Percentiles rank a stretch among this genome's conserved stretches.
phyloP scores from a whole-genome alignment of 2,329 filamentous ascomycete genomes.

The Sphaerulina populicola region DNA sequence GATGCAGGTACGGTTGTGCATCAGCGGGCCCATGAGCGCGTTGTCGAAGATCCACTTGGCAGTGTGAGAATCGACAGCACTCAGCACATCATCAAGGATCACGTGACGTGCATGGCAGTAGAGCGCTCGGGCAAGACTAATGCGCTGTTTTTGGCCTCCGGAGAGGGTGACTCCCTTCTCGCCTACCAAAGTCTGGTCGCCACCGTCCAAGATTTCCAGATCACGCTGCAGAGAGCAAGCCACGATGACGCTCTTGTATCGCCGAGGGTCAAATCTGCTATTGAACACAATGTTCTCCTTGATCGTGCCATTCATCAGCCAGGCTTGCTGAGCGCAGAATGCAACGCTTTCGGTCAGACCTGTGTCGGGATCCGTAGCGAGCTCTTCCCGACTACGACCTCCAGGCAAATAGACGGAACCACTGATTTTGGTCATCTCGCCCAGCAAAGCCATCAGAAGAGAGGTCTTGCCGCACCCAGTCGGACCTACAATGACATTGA shows the following conservation, averaged over 20 bases:
- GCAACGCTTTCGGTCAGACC: constrained; percentile 85
- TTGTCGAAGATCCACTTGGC: constrained; percentile 97
- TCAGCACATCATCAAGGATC: constrained; percentile 88
- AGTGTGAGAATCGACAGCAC: constrained; percentile 93
- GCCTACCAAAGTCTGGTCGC: constrained; percentile 87
- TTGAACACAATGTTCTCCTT: constrained; percentile 94
- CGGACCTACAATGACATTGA: constrained; percentile 87
- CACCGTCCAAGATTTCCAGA: constrained; percentile 81
- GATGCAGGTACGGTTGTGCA: constrained; percentile 83
- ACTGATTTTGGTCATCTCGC: constrained; percentile 83
- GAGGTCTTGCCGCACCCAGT: constrained; percentile 96
- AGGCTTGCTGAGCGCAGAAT: constrained; percentile 93
- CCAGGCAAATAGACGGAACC: constrained; percentile 80
- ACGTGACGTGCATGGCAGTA: constrained; percentile 91
- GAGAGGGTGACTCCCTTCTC: constrained; percentile 97
- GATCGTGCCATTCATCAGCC: constrained; percentile 92
- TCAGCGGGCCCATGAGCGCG: constrained; percentile 80
- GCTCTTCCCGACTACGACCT: constrained; percentile 74
- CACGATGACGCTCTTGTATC: constrained; percentile 80
- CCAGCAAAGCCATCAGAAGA: constrained; percentile 86
- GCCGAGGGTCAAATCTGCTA: constrained; percentile 65
- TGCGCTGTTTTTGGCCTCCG: constrained; percentile 94
- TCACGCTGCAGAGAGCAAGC: constrained; percentile 89
- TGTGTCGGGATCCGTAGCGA: constrained; percentile 71
- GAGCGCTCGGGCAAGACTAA: constrained; percentile 91